These are phyloP conservation scores for Otatea glauca DNA, from an alignment of 176 grass and related monocot genomes.

Conservation along the genomic window DNA sequence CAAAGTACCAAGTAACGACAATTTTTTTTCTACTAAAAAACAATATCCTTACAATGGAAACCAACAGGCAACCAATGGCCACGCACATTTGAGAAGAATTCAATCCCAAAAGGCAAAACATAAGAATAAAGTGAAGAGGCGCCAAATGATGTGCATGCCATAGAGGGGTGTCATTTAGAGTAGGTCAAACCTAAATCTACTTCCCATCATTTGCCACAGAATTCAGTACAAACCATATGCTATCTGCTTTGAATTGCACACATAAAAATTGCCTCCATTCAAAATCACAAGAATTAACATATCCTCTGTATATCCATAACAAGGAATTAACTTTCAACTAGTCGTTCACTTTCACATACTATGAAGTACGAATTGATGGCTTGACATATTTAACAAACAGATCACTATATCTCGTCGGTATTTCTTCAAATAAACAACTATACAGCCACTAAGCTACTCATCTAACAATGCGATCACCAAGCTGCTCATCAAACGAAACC, in stretches of 20 bases:
- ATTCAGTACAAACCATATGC: not conserved
- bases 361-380: not conserved
- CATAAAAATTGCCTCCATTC: not conserved
- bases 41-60: not conserved
- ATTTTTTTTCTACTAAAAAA: not conserved
- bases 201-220: not conserved
- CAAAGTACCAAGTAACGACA: not conserved
- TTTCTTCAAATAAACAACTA: not conserved
- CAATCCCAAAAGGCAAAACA: not conserved
- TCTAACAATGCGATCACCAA: not conserved
- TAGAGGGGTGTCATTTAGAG: not conserved
- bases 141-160: not conserved
- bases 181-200: not conserved
- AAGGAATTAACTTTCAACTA: not conserved
- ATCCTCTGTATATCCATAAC: not conserved
- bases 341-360: not conserved
- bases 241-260: conserved; percentile 1
- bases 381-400: not conserved
- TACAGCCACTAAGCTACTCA: conserved; percentile 6
- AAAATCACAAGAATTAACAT: not conserved
- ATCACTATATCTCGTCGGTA: not conserved
- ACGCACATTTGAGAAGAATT: conserved; percentile 10
- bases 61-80: not conserved
- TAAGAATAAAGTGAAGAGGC: not conserved
- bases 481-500: not conserved